Base-by-base conservation (phyloP, 192 early-diverging fungal species). In the Dissophora globulifera region DNA sequence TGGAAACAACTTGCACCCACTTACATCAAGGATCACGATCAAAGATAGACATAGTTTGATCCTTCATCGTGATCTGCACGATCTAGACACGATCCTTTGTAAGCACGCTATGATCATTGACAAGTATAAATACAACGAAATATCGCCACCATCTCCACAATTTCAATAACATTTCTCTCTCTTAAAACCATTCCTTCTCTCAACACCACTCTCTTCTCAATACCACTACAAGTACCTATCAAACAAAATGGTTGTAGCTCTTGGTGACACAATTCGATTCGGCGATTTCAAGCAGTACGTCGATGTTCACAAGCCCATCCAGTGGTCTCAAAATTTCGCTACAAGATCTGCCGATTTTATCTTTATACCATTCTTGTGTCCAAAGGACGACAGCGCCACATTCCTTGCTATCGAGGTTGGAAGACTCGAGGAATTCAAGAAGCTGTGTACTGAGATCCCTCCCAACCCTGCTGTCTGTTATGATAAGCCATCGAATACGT, bases 331-430 rank as follows among this genome's bases (percentile, higher is more conserved):
- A 38, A 13, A 38, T 38, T 38, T 38, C 13, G 35, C 7, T 38
- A 13, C 6, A 38, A 38, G 13, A 13, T 9, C 35, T 38, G 35
- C 35, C 35, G 35, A 38, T 6, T 38, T 38, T 38, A 13, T 38
- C 35, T 38, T 38, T 38, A 9, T 38, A 12, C 57, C 57, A 25
- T 59, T 59, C 42, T 45, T 45, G 57, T 38, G 35, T 38, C 35
- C 13, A 6, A 38, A 38, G 35, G 57, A 59, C 38, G 30, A 7
- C 13, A 30, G 25, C 27, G 20, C 25, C 23, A 42, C n/a, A 29
- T 59, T 59, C 41, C 15, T 59, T n/a, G 57, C 57, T 45, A 42
- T 59, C 27, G 57, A 59, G 46, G 16, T 59, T 13, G 57, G 42
- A 26, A 59, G n/a, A 31, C 19, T 59, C 33, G 23, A 31, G 10